Base-by-base conservation (phyloP, 2,329 filamentous ascomycete species). In the Alternaria triticina region DNA sequence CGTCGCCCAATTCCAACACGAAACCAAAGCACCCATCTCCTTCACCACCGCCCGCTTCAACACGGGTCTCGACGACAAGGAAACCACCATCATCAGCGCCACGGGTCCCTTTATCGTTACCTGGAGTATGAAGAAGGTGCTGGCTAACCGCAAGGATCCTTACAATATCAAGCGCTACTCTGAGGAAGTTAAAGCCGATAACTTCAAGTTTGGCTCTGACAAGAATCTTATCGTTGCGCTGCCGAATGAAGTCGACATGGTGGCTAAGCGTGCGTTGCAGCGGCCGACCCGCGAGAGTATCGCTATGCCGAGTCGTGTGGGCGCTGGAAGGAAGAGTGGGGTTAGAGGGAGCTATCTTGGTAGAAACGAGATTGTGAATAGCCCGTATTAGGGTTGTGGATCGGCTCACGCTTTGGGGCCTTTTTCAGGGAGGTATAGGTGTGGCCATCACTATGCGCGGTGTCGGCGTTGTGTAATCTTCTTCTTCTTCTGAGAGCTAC, bases 171-270 rank as follows among this genome's bases (percentile, higher is more conserved):
- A 98, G 86, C 91, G 96, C 15, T 99, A 99, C 78, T 87, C 89
- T 1, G 96, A 99, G 74, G 91, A 97, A 67, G 94, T 99, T 77
- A 97, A 96, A 85, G 96, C 96, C 5, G 96, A 99, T 79, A 97
- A 99, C 79, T 99, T 99, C 89, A 94, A 96, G 74, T 99, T 94
- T 75, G 95, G 95, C 50, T 94, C 91, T 6, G 96, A 99, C 81
- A 97, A 97, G 87, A 97, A 97, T 74, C 93, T 99, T 73, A 97
- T 99, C 74, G 95, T 99, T 36, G 96, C 96, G 1, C 84, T 99
- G 67, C 94, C 96, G 3, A 97, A 99, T 77, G 94, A 98, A 80
- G 96, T 99, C 70, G 96, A 97, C 81, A 98, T 98, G 94, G 93
- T 99, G 12, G 91, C 90, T 49, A 94, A 95, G 81, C 88, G 91